phyloP scores from a whole-genome alignment of 768 basidiomycete species.

The Gloeopeniophorella convolvens region DNA sequence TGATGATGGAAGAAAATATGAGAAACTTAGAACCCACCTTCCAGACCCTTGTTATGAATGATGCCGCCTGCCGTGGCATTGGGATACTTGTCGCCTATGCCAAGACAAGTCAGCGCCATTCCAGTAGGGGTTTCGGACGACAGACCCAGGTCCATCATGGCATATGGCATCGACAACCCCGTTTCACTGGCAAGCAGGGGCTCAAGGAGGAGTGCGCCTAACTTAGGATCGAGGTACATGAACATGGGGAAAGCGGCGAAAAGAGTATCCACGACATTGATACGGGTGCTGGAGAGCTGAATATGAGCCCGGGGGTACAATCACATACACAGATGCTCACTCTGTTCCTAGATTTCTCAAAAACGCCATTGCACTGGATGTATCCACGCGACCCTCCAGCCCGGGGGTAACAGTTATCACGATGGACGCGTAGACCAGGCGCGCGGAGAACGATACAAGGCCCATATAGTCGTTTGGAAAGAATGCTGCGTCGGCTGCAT shows the following conservation, averaged over 20 bases:
- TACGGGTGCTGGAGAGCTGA: not conserved
- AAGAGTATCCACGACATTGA: not conserved
- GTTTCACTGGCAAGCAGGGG: not conserved
- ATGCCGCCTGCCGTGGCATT: not conserved
- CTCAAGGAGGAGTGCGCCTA: not conserved
- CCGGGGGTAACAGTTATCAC: not conserved
- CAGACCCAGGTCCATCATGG: not conserved
- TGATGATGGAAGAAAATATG: not conserved
- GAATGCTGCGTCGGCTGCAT: not conserved
- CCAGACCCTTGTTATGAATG: not conserved
- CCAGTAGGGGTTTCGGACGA: not conserved
- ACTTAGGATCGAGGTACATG: not conserved
- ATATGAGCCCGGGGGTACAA: not conserved
- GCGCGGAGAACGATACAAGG: not conserved
- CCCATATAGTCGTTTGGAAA: not conserved
- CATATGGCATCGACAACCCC: not conserved
- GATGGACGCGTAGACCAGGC: not conserved
- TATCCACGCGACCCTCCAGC: not conserved
- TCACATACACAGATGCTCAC: not conserved
- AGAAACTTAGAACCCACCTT: not conserved
- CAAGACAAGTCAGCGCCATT: too few relatives aligned
- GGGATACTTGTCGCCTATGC: not conserved
- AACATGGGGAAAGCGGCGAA: not conserved
- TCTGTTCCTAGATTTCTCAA: not conserved
- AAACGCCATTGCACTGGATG: not conserved